Percentiles rank a stretch among this genome's conserved stretches.
Evolutionary conservation across 2,329 filamentous ascomycete species (phyloP).

Genomic region (Macroventuria anomochaeta): DNA sequence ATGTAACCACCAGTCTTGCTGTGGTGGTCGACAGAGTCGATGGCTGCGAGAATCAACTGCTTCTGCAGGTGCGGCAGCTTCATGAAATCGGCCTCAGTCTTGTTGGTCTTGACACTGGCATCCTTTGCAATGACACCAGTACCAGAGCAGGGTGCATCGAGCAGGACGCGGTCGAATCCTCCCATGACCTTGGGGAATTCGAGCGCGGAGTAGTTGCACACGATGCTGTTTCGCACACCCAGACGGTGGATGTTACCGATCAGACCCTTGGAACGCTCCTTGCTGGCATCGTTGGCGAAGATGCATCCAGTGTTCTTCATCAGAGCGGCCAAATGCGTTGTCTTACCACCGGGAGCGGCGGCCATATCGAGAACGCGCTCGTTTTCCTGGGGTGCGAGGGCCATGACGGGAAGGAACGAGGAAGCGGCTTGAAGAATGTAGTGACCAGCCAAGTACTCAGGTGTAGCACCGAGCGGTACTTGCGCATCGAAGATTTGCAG

Average conservation of each 20-base stretch:
- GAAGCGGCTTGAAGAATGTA: conserved; percentile 98
- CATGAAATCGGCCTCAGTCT: conserved; percentile 94
- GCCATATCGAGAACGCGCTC: conserved; percentile 95
- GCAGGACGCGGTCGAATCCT: conserved; percentile 91
- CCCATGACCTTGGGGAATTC: conserved; percentile 95
- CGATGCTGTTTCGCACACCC: conserved; percentile 90
- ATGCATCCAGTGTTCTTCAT: conserved; percentile 98
- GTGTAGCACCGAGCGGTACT: conserved; percentile 88
- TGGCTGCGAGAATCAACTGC: conserved; percentile 88
- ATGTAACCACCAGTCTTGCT: conserved; percentile 94
- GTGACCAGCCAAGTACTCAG: conserved; percentile 95
- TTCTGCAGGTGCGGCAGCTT: conserved; percentile 93
- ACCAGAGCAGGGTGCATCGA: conserved; percentile 94
- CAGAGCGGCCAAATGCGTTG: conserved; percentile 91
- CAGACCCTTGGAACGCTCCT: conserved; percentile 90
- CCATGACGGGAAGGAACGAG: conserved; percentile 97
- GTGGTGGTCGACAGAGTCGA: conserved; percentile 90
- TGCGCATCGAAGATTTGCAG: conserved; percentile 94
- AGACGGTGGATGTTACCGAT: conserved; percentile 96
- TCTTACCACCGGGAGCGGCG: conserved; percentile 93
- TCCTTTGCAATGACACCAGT: conserved; percentile 99
- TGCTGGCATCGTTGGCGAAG: conserved; percentile 96
- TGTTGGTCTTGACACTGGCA: conserved; percentile 96
- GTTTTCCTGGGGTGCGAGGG: conserved; percentile 88
- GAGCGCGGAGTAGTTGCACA: conserved; percentile 93